A percentile compares a stretch with the other conserved stretches of the same genome.
Evolutionary conservation across 441 rosid genomes (phyloP).

Genomic region (Omphalea diandra): DNA sequence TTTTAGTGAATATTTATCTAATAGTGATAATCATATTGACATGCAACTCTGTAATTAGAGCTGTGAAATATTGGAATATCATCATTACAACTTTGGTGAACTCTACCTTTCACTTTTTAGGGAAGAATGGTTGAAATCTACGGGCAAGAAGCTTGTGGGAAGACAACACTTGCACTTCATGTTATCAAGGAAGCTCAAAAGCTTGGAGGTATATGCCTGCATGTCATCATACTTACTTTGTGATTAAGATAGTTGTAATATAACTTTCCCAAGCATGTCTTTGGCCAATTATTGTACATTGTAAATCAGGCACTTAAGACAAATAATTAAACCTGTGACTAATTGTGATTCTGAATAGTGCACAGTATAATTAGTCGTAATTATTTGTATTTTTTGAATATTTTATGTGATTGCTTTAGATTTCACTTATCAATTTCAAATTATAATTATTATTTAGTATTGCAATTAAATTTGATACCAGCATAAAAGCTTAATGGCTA

Average conservation of each 20-base stretch:
- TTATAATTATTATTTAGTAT: not conserved
- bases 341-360: not conserved
- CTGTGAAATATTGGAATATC: not conserved
- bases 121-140: constrained; percentile 94
- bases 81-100: constrained; percentile 20
- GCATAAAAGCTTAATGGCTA: no score
- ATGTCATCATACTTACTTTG: not conserved
- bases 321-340: not conserved
- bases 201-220: constrained; percentile 59
- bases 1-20: constrained; percentile 8
- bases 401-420: not conserved
- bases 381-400: not conserved
- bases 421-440: not conserved
- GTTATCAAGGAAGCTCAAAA: constrained; percentile 95
- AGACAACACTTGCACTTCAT: constrained; percentile 93
- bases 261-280: constrained; percentile 11
- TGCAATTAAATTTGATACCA: not conserved
- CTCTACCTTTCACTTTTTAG: constrained; percentile 37
- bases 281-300: constrained; percentile 3
- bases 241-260: constrained; percentile 12
- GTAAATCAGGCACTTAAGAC: not conserved
- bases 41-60: not conserved
- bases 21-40: not conserved
- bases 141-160: constrained; percentile 95
- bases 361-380: not conserved